A percentile compares a stretch with the other conserved stretches of the same genome.
Conservation (phyloP, 441 rosid genomes). For the Pelargonium australe region DNA sequence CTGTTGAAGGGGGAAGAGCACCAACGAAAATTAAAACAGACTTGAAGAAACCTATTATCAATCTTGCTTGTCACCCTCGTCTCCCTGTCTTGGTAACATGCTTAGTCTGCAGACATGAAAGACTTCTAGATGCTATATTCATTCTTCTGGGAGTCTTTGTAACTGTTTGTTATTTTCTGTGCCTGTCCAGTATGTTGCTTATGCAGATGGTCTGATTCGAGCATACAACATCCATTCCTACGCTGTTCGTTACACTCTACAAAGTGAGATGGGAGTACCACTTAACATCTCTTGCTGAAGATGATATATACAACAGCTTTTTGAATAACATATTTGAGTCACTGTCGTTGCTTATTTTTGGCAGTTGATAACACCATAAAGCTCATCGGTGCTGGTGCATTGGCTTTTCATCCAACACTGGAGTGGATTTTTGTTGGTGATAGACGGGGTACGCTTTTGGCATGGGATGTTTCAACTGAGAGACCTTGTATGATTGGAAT, state of each 20-base stretch:
- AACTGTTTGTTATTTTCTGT: conserved; percentile 16
- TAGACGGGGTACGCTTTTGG: conserved; percentile 93
- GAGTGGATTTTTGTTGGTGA: conserved; percentile 99
- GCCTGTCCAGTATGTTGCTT: conserved; percentile 83
- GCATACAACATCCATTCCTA: conserved; percentile 95
- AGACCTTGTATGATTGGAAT: conserved; percentile 97
- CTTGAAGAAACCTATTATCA: conserved; percentile 92
- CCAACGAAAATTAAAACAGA: conserved; percentile 97
- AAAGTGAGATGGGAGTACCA: conserved; percentile 50
- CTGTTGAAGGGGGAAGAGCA: conserved; percentile 91
- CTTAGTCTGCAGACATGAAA: conserved; percentile 1
- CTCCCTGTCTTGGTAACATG: conserved; percentile 78
- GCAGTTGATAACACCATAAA: conserved; percentile 95
- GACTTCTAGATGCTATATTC: not conserved
- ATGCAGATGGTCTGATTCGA: conserved; percentile 97
- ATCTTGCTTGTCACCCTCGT: conserved; percentile 98
- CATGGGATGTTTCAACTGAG: conserved; percentile 99
- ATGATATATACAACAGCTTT: conserved; percentile 11
- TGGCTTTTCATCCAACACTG: conserved; percentile 92
- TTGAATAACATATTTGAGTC: conserved; percentile 7
- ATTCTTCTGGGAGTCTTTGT: conserved; percentile 11
- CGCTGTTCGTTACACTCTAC: conserved; percentile 89
- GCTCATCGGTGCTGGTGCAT: conserved; percentile 91
- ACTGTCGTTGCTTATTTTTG: conserved; percentile 19
- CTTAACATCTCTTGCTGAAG: not conserved